A percentile compares a stretch with the other conserved stretches of the same genome.
phyloP scores from a whole-genome alignment of 2,329 filamentous ascomycete species.

The Ambrosiella xylebori region DNA sequence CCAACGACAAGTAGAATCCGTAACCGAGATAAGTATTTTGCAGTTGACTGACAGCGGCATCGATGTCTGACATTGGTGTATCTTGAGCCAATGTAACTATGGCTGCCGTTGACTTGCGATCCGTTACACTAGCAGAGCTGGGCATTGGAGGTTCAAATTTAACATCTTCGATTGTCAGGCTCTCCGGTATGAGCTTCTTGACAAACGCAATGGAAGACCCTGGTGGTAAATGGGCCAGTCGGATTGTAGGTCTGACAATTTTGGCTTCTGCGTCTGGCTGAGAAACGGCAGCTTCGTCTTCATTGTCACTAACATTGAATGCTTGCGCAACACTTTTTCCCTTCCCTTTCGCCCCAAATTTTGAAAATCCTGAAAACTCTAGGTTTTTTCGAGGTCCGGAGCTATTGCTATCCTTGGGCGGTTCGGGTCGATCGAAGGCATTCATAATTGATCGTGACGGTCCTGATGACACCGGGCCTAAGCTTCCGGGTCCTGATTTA shows the following conservation, averaged over 20 bases:
- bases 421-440: slow-evolving; percentile 19
- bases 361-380: background rate
- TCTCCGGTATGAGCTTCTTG: slow-evolving; percentile 40
- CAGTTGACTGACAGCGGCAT: slow-evolving; percentile 56
- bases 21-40: slow-evolving; percentile 75
- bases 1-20: slow-evolving; percentile 65
- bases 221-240: slow-evolving; percentile 43
- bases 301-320: slow-evolving; percentile 52
- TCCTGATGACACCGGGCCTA: slow-evolving; percentile 28
- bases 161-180: slow-evolving; percentile 52
- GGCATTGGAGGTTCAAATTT: slow-evolving; percentile 45
- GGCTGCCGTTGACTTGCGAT: slow-evolving; percentile 56
- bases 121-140: slow-evolving; percentile 31
- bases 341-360: background rate
- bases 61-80: slow-evolving; percentile 68
- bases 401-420: background rate
- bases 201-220: slow-evolving; percentile 41
- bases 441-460: slow-evolving; percentile 20
- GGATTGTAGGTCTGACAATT: slow-evolving; percentile 44
- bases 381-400: background rate
- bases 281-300: slow-evolving; percentile 24
- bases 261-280: slow-evolving; percentile 33
- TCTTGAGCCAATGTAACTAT: slow-evolving; percentile 69
- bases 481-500: slow-evolving; percentile 45
- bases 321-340: slow-evolving; percentile 21